Conservation (phyloP, 225 moss, liverwort and hornwort species). For the Physcomitrium patens region DNA sequence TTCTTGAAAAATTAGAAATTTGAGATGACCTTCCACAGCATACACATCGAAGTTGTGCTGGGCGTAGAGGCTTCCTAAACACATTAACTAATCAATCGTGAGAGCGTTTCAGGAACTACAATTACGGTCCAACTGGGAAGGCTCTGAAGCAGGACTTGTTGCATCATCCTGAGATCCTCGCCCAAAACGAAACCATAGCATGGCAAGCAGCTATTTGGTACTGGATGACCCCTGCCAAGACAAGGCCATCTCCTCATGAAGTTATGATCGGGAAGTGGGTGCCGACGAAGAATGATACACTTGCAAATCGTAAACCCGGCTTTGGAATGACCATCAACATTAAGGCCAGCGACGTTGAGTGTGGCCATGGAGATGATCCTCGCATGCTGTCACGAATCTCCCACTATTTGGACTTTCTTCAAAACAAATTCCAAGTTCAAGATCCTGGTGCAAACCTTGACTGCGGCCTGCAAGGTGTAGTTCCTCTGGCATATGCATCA, state of each 20-base stretch:
- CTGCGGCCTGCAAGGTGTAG: conserved; percentile 49
- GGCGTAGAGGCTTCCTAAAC: too few relatives aligned
- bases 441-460: conserved; percentile 42
- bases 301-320: conserved; percentile 42
- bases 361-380: conserved; percentile 89
- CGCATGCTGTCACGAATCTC: conserved; percentile 71
- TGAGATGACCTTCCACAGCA: too few relatives aligned
- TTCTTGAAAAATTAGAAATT: too few relatives aligned
- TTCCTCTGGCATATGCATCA: conserved; percentile 46
- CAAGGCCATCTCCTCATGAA: conserved; percentile 81
- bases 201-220: conserved; percentile 77
- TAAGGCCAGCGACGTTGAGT: conserved; percentile 69
- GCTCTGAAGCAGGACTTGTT: conserved; percentile 59
- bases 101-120: conserved; percentile 65
- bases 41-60: too few relatives aligned
- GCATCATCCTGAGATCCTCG: conserved; percentile 58
- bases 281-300: conserved; percentile 49
- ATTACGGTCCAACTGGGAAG: conserved; percentile 75
- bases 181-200: conserved; percentile 78
- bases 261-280: conserved; percentile 74
- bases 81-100: too few relatives aligned
- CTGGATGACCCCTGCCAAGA: conserved; percentile 81
- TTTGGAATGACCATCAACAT: conserved; percentile 91
- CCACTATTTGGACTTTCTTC: conserved; percentile 61
- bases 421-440: background rate